Evolutionary conservation across 1,139 yeast genomes (phyloP).

Genomic region (Yamadazyma dendronema): DNA sequence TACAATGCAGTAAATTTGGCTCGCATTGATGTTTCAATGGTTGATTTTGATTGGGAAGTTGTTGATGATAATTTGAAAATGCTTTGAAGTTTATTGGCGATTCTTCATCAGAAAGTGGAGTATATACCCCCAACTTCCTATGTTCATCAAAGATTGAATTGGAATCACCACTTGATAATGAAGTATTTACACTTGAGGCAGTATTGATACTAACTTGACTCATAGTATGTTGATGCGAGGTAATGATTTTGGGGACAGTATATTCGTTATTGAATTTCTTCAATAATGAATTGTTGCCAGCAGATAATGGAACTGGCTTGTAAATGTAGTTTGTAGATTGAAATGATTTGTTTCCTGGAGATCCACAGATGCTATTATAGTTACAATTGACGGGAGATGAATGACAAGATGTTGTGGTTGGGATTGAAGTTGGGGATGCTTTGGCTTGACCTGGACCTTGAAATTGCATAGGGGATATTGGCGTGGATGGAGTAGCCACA

Average conservation of each 20-base stretch:
- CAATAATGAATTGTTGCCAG: constrained; percentile 9
- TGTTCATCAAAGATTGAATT: constrained; percentile 32
- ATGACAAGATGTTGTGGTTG: not conserved
- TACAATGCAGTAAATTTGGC: constrained; percentile 1
- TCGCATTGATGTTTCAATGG: not conserved
- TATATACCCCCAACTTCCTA: constrained; percentile 24
- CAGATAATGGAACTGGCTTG: constrained; percentile 18
- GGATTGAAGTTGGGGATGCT: constrained; percentile 4
- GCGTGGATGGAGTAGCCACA: constrained; percentile 10
- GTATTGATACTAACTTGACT: constrained; percentile 26
- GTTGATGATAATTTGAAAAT: constrained; percentile 6
- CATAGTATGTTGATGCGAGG: constrained; percentile 21
- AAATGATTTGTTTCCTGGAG: constrained; percentile 2
- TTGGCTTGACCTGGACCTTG: not conserved
- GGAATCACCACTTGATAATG: constrained; percentile 23
- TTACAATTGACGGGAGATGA: not conserved
- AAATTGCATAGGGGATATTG: constrained; percentile 13
- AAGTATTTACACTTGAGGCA: constrained; percentile 19
- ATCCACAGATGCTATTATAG: not conserved
- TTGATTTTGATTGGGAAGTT: not conserved
- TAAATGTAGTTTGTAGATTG: constrained; percentile 14
- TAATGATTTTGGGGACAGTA: constrained; percentile 10
- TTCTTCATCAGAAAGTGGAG: constrained; percentile 37
- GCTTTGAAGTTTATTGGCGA: constrained; percentile 19
- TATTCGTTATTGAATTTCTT: constrained; percentile 11